Evolutionary conservation across 805 yeast genomes (phyloP).

Genomic region (Wickerhamomyces ciferrii): DNA sequence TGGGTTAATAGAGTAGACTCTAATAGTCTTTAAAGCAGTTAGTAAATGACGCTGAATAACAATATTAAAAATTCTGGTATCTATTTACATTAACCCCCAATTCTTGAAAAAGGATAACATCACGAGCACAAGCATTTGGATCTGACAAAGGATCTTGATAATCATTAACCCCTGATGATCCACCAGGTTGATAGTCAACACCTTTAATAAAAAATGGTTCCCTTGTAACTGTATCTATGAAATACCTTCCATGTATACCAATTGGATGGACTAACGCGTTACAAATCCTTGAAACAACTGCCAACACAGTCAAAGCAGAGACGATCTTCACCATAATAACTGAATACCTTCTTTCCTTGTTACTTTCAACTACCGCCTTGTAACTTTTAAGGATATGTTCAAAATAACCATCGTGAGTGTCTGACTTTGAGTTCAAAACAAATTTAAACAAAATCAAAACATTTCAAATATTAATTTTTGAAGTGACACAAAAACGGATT

Average conservation of each 20-base stretch:
- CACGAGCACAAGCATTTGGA: conserved; percentile 70
- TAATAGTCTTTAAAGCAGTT: conserved; percentile 42
- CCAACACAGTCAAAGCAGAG: neutral
- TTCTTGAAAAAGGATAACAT: conserved; percentile 72
- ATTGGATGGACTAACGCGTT: conserved; percentile 55
- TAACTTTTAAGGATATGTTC: too few relatives aligned
- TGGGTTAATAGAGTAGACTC: conserved; percentile 86
- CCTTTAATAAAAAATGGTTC: conserved; percentile 82
- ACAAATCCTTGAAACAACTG: neutral
- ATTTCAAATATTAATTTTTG: too few relatives aligned
- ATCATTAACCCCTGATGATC: conserved; percentile 67
- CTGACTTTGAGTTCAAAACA: too few relatives aligned
- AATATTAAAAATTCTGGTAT: conserved; percentile 57
- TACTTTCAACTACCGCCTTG: too few relatives aligned
- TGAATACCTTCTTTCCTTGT: neutral
- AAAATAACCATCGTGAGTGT: neutral
- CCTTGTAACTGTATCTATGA: conserved; percentile 67
- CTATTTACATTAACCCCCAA: conserved; percentile 73
- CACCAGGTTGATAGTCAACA: conserved; percentile 95
- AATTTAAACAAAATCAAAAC: too few relatives aligned
- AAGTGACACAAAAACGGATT: too few relatives aligned
- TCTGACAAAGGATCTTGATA: conserved; percentile 73
- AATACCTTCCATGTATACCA: conserved; percentile 61
- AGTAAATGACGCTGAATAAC: conserved; percentile 45
- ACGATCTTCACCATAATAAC: neutral